Evolutionary conservation across 371 early-diverging fungal species (phyloP), one percentile per base, ranked within the genome.

Genomic region (Syncephalastrum monosporum): DNA sequence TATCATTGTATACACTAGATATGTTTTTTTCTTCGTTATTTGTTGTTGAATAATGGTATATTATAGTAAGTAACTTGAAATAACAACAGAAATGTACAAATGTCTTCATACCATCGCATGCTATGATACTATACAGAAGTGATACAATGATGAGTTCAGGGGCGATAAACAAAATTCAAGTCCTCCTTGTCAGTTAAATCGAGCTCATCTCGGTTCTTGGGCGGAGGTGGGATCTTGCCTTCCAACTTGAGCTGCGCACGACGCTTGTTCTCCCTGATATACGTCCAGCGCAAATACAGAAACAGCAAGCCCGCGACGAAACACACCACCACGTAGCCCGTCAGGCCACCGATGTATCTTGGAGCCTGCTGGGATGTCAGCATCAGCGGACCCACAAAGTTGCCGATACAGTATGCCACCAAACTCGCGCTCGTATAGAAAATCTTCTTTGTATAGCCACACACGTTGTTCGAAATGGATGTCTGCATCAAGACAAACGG

Each of bases 181-280:
- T 72, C 76, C 55, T 75, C 64, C n/a, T 46, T 59, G 59, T 75
- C 76, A 21, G 69, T 72, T 15, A 72, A 48, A 56, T 75, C 76
- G 17, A 54, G 14, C 8, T 68, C 69, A 15, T 67, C 64, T 5
- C 61, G 56, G 55, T 65, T 63, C 14, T 55, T 47, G 1, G 53
- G 43, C 29, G 29, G 53, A 33, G 50, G 62, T 29, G 24, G 59
- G 24, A 33, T 59, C 47, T 24, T 49, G 43, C 15, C 62, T 29
- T 50, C 69, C 49, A 14, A 21, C 29, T 51, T 46, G 29, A 43
- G 42, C 13, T 19, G 41, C 23, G 38, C 23, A 42, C 71, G 59
- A 5, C 57, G 56, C 38, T 33, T 33, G 55, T 71, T 71, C 7
- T 61, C 62, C 16, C 55, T 21, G 21, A 57, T 49, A 65, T 68